A percentile compares a stretch with the other conserved stretches of the same genome.
Conservation (phyloP, 257 asterid species). For the Nicotiana otophora region DNA sequence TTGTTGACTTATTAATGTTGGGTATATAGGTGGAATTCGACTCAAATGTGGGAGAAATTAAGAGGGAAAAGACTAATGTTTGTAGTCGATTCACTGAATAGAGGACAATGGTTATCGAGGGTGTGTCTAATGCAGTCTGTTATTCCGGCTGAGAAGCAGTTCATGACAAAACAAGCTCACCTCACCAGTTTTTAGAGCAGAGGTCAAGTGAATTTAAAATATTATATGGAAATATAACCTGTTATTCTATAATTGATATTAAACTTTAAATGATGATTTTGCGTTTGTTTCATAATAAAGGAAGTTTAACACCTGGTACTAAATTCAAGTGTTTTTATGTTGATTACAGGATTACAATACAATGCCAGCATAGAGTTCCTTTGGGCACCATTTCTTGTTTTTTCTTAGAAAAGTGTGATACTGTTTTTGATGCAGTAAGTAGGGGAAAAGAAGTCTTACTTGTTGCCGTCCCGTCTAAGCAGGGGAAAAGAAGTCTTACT, state of each 20-base stretch:
- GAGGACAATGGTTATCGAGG: conserved; percentile 95
- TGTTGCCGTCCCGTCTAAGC: too few relatives aligned
- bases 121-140: conserved; percentile 65
- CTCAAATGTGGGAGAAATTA: conserved; percentile 80
- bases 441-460: too few relatives aligned
- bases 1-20: background rate
- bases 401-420: conserved; percentile 48
- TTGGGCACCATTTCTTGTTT: conserved; percentile 86
- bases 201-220: conserved; percentile 33
- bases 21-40: conserved; percentile 59
- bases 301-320: background rate
- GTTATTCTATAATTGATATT: background rate
- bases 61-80: conserved; percentile 84
- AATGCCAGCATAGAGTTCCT: conserved; percentile 82
- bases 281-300: background rate
- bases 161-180: conserved; percentile 69
- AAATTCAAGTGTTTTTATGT: background rate
- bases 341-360: conserved; percentile 37
- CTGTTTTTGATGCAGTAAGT: background rate
- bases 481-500: too few relatives aligned
- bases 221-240: background rate
- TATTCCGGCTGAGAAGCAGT: conserved; percentile 51
- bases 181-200: conserved; percentile 76
- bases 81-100: conserved; percentile 80
- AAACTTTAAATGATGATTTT: background rate